A percentile compares a stretch with the other conserved stretches of the same genome.
Conservation (phyloP, 768 basidiomycete species). For the Pisolithus marmoratus region DNA sequence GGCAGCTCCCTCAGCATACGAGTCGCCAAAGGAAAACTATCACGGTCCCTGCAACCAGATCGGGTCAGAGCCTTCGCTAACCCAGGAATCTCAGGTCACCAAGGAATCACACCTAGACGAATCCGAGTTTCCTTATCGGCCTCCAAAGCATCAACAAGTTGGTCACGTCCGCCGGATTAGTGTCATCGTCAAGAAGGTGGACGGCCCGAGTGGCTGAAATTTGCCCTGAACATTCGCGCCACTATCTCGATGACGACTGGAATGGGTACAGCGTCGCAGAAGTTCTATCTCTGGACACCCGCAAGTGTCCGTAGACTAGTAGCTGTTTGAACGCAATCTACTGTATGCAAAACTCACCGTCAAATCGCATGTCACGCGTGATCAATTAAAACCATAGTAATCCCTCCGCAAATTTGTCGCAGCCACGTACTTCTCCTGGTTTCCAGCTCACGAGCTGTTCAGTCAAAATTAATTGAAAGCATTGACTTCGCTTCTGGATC, state of each 20-base stretch:
- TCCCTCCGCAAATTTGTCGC: too few species aligned
- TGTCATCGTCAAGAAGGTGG: conserved; percentile 28
- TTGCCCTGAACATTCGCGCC: background rate
- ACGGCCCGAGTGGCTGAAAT: background rate
- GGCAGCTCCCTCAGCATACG: conserved; percentile 9
- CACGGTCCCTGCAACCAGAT: background rate
- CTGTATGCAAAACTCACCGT: too few species aligned
- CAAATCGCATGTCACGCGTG: too few species aligned
- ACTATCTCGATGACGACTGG: too few species aligned
- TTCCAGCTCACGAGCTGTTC: too few species aligned
- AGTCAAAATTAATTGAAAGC: too few species aligned
- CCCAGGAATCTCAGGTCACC: background rate
- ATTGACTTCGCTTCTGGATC: too few species aligned
- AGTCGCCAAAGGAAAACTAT: conserved; percentile 5
- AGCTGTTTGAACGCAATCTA: too few species aligned
- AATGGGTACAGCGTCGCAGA: background rate
- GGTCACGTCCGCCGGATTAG: conserved; percentile 38
- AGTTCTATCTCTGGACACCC: background rate
- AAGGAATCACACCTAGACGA: conserved; percentile 1
- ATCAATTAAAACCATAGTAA: too few species aligned
- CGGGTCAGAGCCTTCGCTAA: background rate
- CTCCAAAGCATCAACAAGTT: conserved; percentile 25
- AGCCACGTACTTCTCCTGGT: too few species aligned
- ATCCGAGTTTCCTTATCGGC: conserved; percentile 28
- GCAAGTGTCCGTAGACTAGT: too few species aligned